Evolutionary conservation across 495 filamentous ascomycete genomes (phyloP), one percentile per base, ranked within the genome.

Genomic region (Beverwykella pulmonaria): DNA sequence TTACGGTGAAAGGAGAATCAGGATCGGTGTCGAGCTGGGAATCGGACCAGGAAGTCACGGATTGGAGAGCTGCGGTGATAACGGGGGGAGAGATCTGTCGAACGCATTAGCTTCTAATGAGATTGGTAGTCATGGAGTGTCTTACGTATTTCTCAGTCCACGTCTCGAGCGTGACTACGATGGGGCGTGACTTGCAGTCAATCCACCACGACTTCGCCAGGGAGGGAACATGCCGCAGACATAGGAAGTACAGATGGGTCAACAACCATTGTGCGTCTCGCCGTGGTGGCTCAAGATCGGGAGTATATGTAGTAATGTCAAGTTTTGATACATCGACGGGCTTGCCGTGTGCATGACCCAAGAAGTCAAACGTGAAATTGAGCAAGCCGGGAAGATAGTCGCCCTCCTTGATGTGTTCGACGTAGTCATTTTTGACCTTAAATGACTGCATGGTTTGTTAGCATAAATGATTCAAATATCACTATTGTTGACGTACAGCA

Each of bases 191-290:
- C 59, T 84, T 86, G 53, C 83, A 80, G 61, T 90, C 87, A 4
- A 96, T 83, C 81, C 89, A 94, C 92, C 94, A 98, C n/a, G 79
- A 76, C 76, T 92, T 96, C 59, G 89, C 88, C 25, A 91, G 81
- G n/a, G 83, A 85, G 9, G 92, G 91, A 12, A 90, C 78, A 71
- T 92, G 84, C 62, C 82, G 88, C 46, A 98, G 82, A 29, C 83
- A 84, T 7, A 92, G 84, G 73, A 91, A 97, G 79, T 91, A 97
- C 10, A 98, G 77, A 72, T 98, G 91, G 14, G 91, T 83, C 1
- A 96, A 80, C 9, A 97, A 83, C 89, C 88, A 92, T 67, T 92
- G 83, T 61, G 87, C 88, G 68, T 91, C 88, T 54, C 82, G 84
- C 63, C 91, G 87, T 2, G 83, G 77, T 10, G 76, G 78, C 48